phyloP scores from a whole-genome alignment of 176 grass and related monocot genomes.

The Rhynchospora breviuscula region DNA sequence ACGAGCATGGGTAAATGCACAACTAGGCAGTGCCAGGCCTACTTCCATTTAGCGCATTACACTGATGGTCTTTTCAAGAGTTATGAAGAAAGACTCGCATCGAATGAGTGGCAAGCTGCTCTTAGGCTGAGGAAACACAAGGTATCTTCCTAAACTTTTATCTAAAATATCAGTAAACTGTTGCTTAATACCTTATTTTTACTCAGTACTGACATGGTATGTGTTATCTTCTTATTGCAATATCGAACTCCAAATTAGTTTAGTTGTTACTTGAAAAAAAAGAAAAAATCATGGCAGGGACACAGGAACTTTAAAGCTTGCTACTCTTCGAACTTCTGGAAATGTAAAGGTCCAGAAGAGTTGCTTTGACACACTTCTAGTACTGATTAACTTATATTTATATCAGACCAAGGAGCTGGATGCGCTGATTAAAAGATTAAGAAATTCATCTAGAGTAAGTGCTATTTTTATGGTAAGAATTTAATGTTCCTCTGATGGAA shows the following conservation, averaged over 20 bases:
- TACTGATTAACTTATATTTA: constrained; percentile 17
- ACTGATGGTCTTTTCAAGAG: constrained; percentile 82
- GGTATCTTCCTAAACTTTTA: constrained; percentile 10
- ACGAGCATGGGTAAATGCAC: constrained; percentile 41
- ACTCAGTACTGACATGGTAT: background rate
- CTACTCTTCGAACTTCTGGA: background rate
- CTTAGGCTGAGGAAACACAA: constrained; percentile 80
- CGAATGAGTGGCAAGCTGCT: constrained; percentile 93
- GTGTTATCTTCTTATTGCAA: background rate
- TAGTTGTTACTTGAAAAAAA: background rate
- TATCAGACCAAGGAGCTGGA: constrained; percentile 82
- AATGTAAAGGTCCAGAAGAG: background rate
- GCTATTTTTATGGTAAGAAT: constrained; percentile 8
- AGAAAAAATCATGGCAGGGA: background rate
- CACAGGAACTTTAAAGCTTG: background rate
- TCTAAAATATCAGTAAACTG: background rate
- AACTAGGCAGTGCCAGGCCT: constrained; percentile 66
- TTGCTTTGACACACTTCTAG: background rate
- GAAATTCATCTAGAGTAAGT: constrained; percentile 78
- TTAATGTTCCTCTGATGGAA: background rate
- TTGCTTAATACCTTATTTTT: background rate
- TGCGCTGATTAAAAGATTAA: constrained; percentile 70
- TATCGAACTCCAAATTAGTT: background rate
- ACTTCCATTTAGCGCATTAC: constrained; percentile 89
- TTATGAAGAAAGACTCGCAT: constrained; percentile 87